Percentiles rank a stretch among this genome's conserved stretches.
These are phyloP conservation scores for Xerocomus nothofagi DNA, from an alignment of 1,284 basidiomycete species.

Conservation along the genomic window DNA sequence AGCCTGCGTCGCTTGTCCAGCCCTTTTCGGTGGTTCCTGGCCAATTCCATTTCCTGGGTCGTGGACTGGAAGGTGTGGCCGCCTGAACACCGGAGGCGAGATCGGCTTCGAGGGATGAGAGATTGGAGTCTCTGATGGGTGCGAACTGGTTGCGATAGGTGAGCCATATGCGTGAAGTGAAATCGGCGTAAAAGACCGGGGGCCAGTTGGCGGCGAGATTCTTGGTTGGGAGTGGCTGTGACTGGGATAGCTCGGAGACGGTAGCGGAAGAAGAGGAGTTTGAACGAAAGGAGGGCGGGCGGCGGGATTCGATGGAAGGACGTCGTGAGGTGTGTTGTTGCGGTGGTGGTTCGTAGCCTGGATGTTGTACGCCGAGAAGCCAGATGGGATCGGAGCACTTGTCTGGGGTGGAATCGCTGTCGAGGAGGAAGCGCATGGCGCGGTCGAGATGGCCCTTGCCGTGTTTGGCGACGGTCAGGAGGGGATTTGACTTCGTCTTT, in stretches of 20 bases:
- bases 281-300: conserved; percentile 46
- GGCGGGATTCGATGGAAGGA: conserved; percentile 35
- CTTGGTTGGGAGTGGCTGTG: conserved; percentile 39
- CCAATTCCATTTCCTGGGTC: conserved; percentile 49
- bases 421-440: conserved; percentile 80
- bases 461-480: conserved; percentile 66
- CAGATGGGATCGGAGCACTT: conserved; percentile 79
- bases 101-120: conserved; percentile 51
- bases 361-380: conserved; percentile 80
- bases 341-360: conserved; percentile 63
- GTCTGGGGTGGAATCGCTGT: conserved; percentile 81
- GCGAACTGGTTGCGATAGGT: conserved; percentile 91
- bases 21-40: conserved; percentile 65
- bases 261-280: conserved; percentile 48
- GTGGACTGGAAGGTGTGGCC: conserved; percentile 34
- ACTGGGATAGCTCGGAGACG: conserved; percentile 40
- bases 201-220: conserved; percentile 66
- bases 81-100: conserved; percentile 25
- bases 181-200: conserved; percentile 85
- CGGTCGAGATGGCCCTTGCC: conserved; percentile 76
- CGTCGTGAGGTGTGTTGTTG: conserved; percentile 34
- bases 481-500: conserved; percentile 48
- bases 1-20: conserved; percentile 92
- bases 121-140: conserved; percentile 72
- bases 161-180: conserved; percentile 84